Base-by-base conservation (phyloP, 2,329 filamentous ascomycete genomes). In the Aureobasidium sp. region DNA sequence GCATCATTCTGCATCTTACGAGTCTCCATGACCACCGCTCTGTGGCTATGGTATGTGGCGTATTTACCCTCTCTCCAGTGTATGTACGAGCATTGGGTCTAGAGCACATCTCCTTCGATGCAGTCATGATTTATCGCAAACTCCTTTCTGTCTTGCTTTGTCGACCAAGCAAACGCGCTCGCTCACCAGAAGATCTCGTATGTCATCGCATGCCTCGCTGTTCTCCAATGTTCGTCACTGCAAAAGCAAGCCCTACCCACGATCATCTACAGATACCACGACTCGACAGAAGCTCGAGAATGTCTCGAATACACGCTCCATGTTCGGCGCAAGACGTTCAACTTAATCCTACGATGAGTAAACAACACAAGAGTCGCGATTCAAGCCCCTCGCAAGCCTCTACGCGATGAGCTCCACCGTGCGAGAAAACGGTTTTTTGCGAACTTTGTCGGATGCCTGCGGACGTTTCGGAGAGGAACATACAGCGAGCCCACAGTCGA, bases 401-500 rank as follows among this genome's bases (percentile, higher is more conserved):
- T 37, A 23, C 26, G 36, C 48, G 34, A 53, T 36, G 23, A 53
- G 41, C 23, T 53, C 51, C 51, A 53, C 51, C 27, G 15, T 26
- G 34, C 34, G 51, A 53, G 8, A 34, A 37, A 37, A 55, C 51
- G 51, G 20, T 32, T 27, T 39, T n/a, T 9, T 20, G 10, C 51
- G 26, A 55, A 55, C 23, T 42, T 27, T 55, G 23, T 17, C 51
- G 51, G 51, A 41, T 32, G 8, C 37, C 15, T 42, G 26, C 51
- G 51, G 51, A 55, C 37, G 51, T 55, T 55, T 55, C 37, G 26
- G 42, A 42, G 29, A 42, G 26, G 26, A 55, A 55, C 51, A 55
- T 29, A 32, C 8, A 37, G 34, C 34, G 12, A 42, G n/a, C 5
- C 13, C 20, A 27, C 15, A 13, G 17, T 26, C 37, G 32, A 55